phyloP scores from a whole-genome alignment of 257 asterid genomes.

The Nyctanthes arbortristis region DNA sequence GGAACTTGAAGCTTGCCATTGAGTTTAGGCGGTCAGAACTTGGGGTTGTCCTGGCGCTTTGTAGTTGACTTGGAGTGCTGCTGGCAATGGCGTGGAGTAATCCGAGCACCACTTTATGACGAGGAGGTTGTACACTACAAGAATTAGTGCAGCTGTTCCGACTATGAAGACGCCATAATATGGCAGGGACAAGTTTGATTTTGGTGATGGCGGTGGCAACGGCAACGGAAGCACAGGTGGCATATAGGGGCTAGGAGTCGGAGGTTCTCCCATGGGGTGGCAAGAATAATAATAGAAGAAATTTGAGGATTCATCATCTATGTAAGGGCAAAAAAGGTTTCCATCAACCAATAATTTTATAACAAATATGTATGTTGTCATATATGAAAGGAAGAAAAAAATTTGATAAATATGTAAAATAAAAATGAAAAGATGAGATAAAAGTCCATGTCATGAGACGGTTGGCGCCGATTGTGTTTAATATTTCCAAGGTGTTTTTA shows the following conservation, averaged over 20 bases:
- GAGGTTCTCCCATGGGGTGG: constrained; percentile 23
- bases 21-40: constrained; percentile 7
- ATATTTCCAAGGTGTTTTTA: no score
- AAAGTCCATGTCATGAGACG: neutral
- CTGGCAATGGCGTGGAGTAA: neutral
- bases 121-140: constrained; percentile 31
- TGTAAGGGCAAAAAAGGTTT: neutral
- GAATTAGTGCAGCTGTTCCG: constrained; percentile 28
- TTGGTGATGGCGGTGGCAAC: constrained; percentile 2
- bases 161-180: constrained; percentile 33
- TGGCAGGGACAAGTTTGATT: constrained; percentile 21
- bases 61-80: no score
- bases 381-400: neutral
- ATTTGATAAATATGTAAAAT: neutral
- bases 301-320: constrained; percentile 1
- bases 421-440: neutral
- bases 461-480: no score
- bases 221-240: constrained; percentile 1
- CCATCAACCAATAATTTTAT: neutral
- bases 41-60: no score
- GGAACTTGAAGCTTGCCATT: constrained; percentile 38
- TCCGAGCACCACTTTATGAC: constrained; percentile 31
- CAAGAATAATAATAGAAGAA: neutral
- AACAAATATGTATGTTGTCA: neutral
- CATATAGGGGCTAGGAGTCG: constrained; percentile 8